Evolutionary conservation across 768 basidiomycete genomes (phyloP).

Genomic region (Leucosporidium yakuticum): DNA sequence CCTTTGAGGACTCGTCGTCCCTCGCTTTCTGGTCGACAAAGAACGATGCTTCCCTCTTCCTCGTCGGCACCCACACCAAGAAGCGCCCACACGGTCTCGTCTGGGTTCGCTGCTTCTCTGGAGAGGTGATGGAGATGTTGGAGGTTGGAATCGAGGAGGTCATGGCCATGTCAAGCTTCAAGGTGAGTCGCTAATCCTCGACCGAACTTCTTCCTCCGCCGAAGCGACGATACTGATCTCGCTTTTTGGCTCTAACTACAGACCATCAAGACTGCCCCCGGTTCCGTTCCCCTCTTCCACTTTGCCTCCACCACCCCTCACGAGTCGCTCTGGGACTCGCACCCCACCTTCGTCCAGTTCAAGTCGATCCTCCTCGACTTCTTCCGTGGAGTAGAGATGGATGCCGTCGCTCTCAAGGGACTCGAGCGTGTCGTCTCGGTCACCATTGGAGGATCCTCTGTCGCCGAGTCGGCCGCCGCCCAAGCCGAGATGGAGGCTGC

Average conservation of each 20-base stretch:
- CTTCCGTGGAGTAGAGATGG: constrained; percentile 76
- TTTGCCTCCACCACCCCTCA: constrained; percentile 54
- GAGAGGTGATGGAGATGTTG: constrained; percentile 83
- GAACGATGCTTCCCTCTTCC: constrained; percentile 88
- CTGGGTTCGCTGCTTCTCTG: constrained; percentile 79
- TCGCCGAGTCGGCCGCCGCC: constrained; percentile 38
- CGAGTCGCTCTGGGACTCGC: constrained; percentile 87
- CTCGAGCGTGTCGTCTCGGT: constrained; percentile 84
- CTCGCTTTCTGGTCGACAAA: constrained; percentile 89
- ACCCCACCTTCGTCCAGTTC: constrained; percentile 83
- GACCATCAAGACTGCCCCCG: constrained; percentile 83
- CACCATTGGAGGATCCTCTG: constrained; percentile 61
- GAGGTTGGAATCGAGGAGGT: constrained; percentile 84
- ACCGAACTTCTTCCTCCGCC: neutral
- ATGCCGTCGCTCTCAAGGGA: constrained; percentile 73
- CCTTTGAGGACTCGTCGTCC: constrained; percentile 77
- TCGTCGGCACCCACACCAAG: constrained; percentile 86
- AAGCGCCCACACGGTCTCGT: constrained; percentile 84
- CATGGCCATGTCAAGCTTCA: constrained; percentile 71
- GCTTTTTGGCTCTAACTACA: constrained; percentile 42
- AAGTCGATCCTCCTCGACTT: constrained; percentile 86
- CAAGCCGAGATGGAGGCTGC: constrained; percentile 17
- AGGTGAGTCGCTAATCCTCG: constrained; percentile 52
- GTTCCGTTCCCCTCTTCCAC: constrained; percentile 86
- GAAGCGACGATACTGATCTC: neutral